Percentiles rank a stretch among this genome's conserved stretches.
Conservation (phyloP, 2,329 filamentous ascomycete genomes). For the Ophiosphaerella herpotricha region DNA sequence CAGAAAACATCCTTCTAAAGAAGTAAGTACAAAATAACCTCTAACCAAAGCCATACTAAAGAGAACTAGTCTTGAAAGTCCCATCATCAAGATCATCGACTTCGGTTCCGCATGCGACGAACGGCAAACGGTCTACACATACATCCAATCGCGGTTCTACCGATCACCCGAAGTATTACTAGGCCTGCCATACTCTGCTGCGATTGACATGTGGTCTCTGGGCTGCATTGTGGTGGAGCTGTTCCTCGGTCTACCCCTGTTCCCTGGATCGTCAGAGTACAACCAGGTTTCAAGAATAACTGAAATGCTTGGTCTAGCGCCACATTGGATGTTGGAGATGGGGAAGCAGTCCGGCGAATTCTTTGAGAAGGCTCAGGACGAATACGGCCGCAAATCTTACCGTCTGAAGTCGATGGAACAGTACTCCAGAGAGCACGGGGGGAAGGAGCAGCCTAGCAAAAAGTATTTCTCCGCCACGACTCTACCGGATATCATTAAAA, state of each 20-base stretch:
- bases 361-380: constrained; percentile 90
- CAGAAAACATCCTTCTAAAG: constrained; percentile 96
- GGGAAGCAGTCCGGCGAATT: constrained; percentile 98
- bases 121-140: constrained; percentile 97
- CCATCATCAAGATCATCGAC: constrained; percentile 99
- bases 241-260: constrained; percentile 90
- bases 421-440: constrained; percentile 91
- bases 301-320: constrained; percentile 95
- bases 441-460: constrained; percentile 98
- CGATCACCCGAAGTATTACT: constrained; percentile 93
- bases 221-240: constrained; percentile 98
- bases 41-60: constrained; percentile 10
- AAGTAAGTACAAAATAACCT: constrained; percentile 61
- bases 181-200: constrained; percentile 95
- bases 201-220: constrained; percentile 99
- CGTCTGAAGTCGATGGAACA: constrained; percentile 97
- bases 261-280: constrained; percentile 97
- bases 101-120: constrained; percentile 98
- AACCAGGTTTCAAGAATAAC: constrained; percentile 97
- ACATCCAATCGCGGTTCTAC: constrained; percentile 98
- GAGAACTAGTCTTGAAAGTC: constrained; percentile 75
- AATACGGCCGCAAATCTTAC: constrained; percentile 89
- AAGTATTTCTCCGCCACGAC: constrained; percentile 98
- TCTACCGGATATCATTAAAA: constrained; percentile 94
- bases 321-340: constrained; percentile 99